These are phyloP conservation scores for Debaryomyces maramus DNA, from an alignment of 805 yeast species.

Conservation along the genomic window DNA sequence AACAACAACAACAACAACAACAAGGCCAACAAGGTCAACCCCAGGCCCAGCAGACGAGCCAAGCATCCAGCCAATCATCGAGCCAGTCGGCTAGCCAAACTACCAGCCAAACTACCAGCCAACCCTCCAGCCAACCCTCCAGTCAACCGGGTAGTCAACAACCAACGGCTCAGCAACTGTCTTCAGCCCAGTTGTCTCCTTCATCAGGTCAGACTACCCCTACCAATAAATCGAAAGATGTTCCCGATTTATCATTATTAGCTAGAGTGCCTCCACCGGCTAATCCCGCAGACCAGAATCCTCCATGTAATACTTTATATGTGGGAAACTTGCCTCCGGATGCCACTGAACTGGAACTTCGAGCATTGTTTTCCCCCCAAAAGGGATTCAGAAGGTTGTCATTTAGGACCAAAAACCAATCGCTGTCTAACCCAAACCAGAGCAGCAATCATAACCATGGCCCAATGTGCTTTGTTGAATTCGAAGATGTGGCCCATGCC, in stretches of 20 bases:
- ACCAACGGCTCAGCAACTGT: slow-evolving; percentile 7
- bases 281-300: slow-evolving; percentile 98
- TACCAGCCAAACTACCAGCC: slow-evolving; percentile 2
- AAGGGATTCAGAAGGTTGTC: slow-evolving; percentile 91
- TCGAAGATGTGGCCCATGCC: slow-evolving; percentile 93
- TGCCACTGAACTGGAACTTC: slow-evolving; percentile 89
- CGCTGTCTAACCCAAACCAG: slow-evolving; percentile 26
- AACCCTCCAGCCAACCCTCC: slow-evolving; percentile 2
- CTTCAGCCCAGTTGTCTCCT: slow-evolving; percentile 7
- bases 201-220: slow-evolving; percentile 14
- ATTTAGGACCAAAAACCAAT: slow-evolving; percentile 64
- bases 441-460: slow-evolving; percentile 63
- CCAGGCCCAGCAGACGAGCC: slow-evolving; percentile 9
- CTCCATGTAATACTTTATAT: slow-evolving; percentile 95
- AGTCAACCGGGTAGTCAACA: slow-evolving; percentile 8
- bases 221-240: slow-evolving; percentile 30
- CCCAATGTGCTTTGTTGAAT: slow-evolving; percentile 99
- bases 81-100: slow-evolving; percentile 2
- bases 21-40: slow-evolving; percentile 11
- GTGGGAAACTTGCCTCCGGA: slow-evolving; percentile 98
- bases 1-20: slow-evolving; percentile 10
- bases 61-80: slow-evolving; percentile 6
- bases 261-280: slow-evolving; percentile 90
- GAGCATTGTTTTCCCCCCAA: slow-evolving; percentile 83
- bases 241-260: slow-evolving; percentile 66